Conservation (phyloP, 148 eudicot species). For the Agrostemma githago region DNA sequence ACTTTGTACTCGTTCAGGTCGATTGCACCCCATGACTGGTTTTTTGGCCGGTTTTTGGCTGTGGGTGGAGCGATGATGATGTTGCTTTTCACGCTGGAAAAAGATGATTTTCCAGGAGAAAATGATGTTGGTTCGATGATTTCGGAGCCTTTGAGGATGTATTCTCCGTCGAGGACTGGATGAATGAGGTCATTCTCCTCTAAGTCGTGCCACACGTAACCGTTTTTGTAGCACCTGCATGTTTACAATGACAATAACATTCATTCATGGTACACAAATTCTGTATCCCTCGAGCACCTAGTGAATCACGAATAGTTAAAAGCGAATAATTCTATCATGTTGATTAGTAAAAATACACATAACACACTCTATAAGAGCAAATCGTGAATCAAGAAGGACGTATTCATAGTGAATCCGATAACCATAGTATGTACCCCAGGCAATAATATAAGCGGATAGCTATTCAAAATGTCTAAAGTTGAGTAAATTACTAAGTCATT, state of each 20-base stretch:
- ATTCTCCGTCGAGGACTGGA: constrained; percentile 78
- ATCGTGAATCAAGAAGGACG: no score
- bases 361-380: no score
- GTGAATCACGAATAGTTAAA: no score
- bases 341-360: no score
- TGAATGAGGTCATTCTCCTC: constrained; percentile 68
- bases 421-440: no score
- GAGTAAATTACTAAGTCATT: no score
- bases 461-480: no score
- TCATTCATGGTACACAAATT: no score
- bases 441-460: no score
- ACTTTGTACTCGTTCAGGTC: constrained; percentile 69
- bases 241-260: not conserved
- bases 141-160: constrained; percentile 90
- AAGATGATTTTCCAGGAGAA: constrained; percentile 30
- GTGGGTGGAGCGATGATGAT: constrained; percentile 16
- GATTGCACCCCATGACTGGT: constrained; percentile 71
- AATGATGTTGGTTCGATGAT: constrained; percentile 27
- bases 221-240: constrained; percentile 75
- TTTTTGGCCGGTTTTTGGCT: constrained; percentile 36
- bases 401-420: no score
- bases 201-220: constrained; percentile 91
- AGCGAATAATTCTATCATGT: no score
- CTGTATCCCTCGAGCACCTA: no score
- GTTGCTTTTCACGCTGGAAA: constrained; percentile 31